A percentile compares a stretch with the other conserved stretches of the same genome.
Evolutionary conservation across 1,139 yeast genomes (phyloP).

Genomic region (Taphrina sp.): DNA sequence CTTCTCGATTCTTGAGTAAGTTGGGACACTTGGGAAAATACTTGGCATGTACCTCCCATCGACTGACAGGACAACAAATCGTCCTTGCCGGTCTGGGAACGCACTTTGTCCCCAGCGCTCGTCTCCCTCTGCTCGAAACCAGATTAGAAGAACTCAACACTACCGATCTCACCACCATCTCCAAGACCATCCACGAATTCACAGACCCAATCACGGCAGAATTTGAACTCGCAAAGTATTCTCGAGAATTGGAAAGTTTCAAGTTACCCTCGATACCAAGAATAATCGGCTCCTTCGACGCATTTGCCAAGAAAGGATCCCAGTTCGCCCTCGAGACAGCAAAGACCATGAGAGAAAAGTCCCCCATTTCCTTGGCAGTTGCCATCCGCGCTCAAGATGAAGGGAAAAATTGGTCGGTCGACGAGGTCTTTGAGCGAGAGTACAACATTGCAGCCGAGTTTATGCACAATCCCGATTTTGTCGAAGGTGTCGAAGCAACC

Average conservation of each 20-base stretch:
- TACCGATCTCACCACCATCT: conserved; percentile 50
- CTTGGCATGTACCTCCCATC: conserved; percentile 80
- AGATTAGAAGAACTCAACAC: conserved; percentile 46
- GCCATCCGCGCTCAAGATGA: conserved; percentile 67
- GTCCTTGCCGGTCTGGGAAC: conserved; percentile 81
- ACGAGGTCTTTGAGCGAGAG: conserved; percentile 69
- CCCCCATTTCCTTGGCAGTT: conserved; percentile 76
- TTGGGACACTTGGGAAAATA: conserved; percentile 80
- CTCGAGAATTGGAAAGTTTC: conserved; percentile 43
- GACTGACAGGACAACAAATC: conserved; percentile 73
- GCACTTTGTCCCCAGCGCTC: conserved; percentile 72
- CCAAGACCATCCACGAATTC: conserved; percentile 74
- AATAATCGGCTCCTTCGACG: conserved; percentile 57
- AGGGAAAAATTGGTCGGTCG: conserved; percentile 60
- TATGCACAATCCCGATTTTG: conserved; percentile 64
- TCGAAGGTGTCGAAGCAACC: conserved; percentile 73
- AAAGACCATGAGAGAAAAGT: conserved; percentile 57
- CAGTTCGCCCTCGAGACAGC: conserved; percentile 66
- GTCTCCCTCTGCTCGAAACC: conserved; percentile 59
- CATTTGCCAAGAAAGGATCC: conserved; percentile 54
- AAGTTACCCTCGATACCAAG: conserved; percentile 62
- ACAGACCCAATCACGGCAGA: conserved; percentile 64
- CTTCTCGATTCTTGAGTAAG: conserved; percentile 82
- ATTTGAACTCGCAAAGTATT: conserved; percentile 46
- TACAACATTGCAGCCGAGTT: conserved; percentile 74